Conservation (phyloP, 495 filamentous ascomycete species). For the Tuber aestivum region DNA sequence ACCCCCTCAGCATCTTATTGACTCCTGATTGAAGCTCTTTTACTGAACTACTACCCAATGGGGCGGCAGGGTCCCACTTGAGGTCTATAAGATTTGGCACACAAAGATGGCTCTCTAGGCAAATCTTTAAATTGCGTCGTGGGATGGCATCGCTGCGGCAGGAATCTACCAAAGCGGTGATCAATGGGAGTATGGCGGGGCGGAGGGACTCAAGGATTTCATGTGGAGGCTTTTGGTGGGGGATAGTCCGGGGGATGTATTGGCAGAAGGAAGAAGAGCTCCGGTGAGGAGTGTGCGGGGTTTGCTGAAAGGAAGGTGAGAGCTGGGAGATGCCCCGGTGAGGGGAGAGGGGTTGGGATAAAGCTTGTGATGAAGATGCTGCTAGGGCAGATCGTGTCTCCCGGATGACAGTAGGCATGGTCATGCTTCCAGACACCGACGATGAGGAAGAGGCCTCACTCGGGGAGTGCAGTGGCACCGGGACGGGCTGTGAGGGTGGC, state of each 20-base stretch:
- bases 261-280: not conserved
- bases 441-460: not conserved
- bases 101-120: not conserved
- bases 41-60: not conserved
- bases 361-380: not conserved
- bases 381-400: not conserved
- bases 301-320: not conserved
- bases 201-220: slow-evolving; percentile 1
- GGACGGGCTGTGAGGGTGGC: not conserved
- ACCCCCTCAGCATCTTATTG: not conserved
- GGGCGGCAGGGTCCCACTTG: not conserved
- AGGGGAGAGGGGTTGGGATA: not conserved
- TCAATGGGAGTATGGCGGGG: not conserved
- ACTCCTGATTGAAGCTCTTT: not conserved
- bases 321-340: not conserved
- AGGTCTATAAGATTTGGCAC: not conserved
- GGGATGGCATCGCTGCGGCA: not conserved
- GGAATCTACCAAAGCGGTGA: not conserved
- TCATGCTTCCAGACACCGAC: not conserved
- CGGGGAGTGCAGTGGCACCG: not conserved
- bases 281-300: not conserved
- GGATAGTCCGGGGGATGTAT: not conserved
- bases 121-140: slow-evolving; percentile 6
- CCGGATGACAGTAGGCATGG: not conserved
- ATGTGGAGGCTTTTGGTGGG: not conserved